Base-by-base conservation (phyloP, 768 basidiomycete genomes). In the Ephemerocybe angulata region DNA sequence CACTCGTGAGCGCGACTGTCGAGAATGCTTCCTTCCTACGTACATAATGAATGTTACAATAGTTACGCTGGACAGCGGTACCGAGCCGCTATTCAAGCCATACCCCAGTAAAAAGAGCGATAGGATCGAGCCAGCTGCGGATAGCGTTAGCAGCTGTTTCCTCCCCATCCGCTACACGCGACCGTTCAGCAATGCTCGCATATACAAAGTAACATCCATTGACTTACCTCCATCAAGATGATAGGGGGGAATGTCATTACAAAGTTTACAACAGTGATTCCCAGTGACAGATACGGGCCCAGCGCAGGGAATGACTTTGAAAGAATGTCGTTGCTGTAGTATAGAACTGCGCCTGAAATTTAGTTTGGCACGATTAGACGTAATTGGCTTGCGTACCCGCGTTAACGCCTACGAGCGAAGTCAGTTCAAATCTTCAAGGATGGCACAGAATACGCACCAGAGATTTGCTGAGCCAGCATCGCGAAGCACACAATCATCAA, bases 311-410 rank as follows among this genome's bases (percentile, higher is more conserved):
- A 73, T 2, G 91, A 79, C 55, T 82, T 87, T 24, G 85, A 82
- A 24, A 97, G 79, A 60, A 97, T 97, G 46, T 86, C 82, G 60
- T 92, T 94, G 70, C 88, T 91, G 71, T 95, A 96, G 68, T 93
- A 96, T 52, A 96, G 76, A 25, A 96, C 93, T 87, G 65, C 25
- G 51, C 59, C 55, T 54, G 51, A 33, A 46, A 19, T 13, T 49
- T 41, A 51, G 5, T 43, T 31, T 8, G 6, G 28, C 24, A 31
- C 19, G 35, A 30, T 11, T 15, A 42, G 19, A 42, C 37, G 19
- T 44, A 30, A 48, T 37, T 21, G 29, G 40, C 28, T 24, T 19
- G 44, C 57, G 61, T 59, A 83, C 86, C 81, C 63, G 87, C 88
- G 66, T 90, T 92, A 63, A 91, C 86, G 17, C 90, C 89, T 88